Evolutionary conservation across 2,329 filamentous ascomycete species (phyloP), one percentile per base, ranked within the genome.

Genomic region (Clonostachys solani): DNA sequence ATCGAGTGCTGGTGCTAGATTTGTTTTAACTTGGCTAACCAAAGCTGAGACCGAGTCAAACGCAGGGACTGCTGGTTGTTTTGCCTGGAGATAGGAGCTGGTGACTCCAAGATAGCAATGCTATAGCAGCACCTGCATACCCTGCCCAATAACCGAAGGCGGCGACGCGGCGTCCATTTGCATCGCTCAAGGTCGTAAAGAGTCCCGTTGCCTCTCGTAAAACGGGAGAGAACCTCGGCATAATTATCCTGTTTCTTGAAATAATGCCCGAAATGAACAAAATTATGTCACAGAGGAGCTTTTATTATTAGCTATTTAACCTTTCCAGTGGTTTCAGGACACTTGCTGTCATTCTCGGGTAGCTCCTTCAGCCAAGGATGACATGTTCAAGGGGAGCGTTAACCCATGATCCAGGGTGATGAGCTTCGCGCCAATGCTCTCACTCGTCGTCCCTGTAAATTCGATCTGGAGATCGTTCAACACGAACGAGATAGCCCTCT

Each of bases 101-200:
- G 17, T 48, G 47, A n/a, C 87, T 82, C 89, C 92, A 96, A 42
- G 84, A 82, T 77, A 91, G 79, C 37, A 95, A 68, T 23, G 87
- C 87, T 45, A 92, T 73, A 12, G 87, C 87, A 40, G 86, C 80
- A 35, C 84, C 83, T 6, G 86, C 83, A 19, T 88, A 94, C 18
- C 89, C 89, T 33, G 89, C 89, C 50, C 85, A 80, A 65, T 83
- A 88, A 13, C 84, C 80, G 57, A 89, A 89, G 1, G 83, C 83
- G 8, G 85, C 84, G 2, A 92, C 84, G 51, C 88, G 73, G 43
- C 87, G 75, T 38, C 87, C 87, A 33, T 72, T 76, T 52, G 84
- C 80, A 55, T 94, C 86, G 96, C 64, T 96, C 92, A 35, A 96
- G 78, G 60, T 96, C 92, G 49, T 91, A 81, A 13, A 96, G 80